Conservation (phyloP, 495 filamentous ascomycete species). For the Aspergillus biplanus region DNA sequence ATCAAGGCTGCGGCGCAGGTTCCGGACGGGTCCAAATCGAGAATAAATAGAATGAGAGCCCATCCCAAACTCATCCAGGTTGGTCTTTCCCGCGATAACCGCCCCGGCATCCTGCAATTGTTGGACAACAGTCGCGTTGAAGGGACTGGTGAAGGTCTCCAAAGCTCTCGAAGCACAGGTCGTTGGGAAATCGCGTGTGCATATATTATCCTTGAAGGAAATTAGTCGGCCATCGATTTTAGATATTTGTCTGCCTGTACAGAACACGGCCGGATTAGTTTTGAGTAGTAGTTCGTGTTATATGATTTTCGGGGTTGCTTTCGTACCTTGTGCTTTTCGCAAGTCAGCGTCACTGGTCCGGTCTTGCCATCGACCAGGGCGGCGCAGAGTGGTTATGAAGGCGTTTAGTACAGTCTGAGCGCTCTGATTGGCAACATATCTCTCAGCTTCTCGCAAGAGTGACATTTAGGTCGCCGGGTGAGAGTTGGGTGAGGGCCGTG, state of each 20-base stretch:
- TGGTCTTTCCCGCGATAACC: constrained; percentile 76
- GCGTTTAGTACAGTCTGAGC: constrained; percentile 46
- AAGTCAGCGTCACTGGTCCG: constrained; percentile 44
- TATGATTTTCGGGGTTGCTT: background rate
- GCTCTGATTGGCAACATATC: constrained; percentile 51
- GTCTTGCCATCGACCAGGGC: constrained; percentile 37
- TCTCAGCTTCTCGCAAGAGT: constrained; percentile 54
- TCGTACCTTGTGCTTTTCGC: constrained; percentile 42
- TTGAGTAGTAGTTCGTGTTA: background rate
- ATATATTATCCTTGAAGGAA: constrained; percentile 91
- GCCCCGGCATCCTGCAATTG: constrained; percentile 67
- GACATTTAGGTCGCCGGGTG: constrained; percentile 41
- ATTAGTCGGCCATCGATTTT: constrained; percentile 59
- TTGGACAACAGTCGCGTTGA: constrained; percentile 79
- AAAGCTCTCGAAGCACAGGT: constrained; percentile 83
- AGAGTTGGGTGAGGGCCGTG: background rate
- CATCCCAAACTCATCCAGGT: constrained; percentile 99
- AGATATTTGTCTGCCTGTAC: constrained; percentile 38
- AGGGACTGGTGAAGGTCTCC: constrained; percentile 72
- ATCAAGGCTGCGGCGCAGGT: constrained; percentile 27
- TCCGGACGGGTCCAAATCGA: constrained; percentile 67
- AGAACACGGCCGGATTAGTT: constrained; percentile 5
- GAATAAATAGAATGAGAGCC: constrained; percentile 86
- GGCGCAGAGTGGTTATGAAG: constrained; percentile 47
- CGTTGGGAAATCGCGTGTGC: constrained; percentile 67